Conservation (phyloP, 2,329 filamentous ascomycete species). For the Ophiosphaerella herpotricha region DNA sequence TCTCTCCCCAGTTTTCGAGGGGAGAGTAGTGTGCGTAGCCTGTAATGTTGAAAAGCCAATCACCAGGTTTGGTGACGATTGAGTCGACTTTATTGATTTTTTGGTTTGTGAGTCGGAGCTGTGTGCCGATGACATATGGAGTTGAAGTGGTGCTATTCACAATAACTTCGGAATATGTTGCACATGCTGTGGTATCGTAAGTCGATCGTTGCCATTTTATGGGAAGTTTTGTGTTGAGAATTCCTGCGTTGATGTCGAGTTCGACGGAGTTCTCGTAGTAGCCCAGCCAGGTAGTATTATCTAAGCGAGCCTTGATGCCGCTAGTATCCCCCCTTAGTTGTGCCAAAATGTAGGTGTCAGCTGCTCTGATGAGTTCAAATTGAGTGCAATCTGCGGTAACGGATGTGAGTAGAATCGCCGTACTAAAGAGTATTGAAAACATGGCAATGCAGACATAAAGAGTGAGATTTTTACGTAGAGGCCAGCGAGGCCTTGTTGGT, state of each 20-base stretch:
- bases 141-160: conserved; percentile 20
- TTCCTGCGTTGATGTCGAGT: conserved; percentile 17
- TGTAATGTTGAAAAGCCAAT: conserved; percentile 35
- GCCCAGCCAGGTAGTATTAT: conserved; percentile 32
- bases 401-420: conserved; percentile 1
- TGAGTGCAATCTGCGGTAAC: conserved; percentile 19
- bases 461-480: no score
- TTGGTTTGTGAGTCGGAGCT: conserved; percentile 29
- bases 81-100: conserved; percentile 29
- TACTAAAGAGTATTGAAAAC: neutral
- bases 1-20: conserved; percentile 22
- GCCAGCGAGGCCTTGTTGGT: no score
- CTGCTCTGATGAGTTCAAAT: conserved; percentile 16
- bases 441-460: neutral
- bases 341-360: conserved; percentile 20
- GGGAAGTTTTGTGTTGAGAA: conserved; percentile 21
- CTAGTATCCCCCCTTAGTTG: conserved; percentile 19
- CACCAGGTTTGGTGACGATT: conserved; percentile 29
- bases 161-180: conserved; percentile 32
- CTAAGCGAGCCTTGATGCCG: conserved; percentile 21
- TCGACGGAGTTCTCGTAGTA: conserved; percentile 31
- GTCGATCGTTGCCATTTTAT: conserved; percentile 25
- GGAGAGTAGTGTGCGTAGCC: conserved; percentile 17
- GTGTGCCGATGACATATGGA: conserved; percentile 34
- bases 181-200: conserved; percentile 27